A percentile compares a stretch with the other conserved stretches of the same genome.
phyloP scores from a whole-genome alignment of 2,329 filamentous ascomycete genomes.

The Pseudopithomyces maydicus region DNA sequence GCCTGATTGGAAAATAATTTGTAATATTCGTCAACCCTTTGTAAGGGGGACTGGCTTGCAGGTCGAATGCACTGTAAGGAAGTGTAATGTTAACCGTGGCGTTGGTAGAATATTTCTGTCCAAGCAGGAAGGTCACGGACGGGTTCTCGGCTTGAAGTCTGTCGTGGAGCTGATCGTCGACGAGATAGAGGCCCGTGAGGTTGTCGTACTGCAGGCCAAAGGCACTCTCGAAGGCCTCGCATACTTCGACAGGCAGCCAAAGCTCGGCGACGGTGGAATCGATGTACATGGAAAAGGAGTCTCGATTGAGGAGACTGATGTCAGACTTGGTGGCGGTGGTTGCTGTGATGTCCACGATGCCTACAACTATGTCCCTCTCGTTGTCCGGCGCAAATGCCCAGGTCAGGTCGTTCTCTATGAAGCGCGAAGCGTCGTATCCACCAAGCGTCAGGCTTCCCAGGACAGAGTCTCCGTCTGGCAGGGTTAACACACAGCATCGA shows the following conservation, averaged over 20 bases:
- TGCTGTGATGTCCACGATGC: constrained; percentile 51
- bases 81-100: constrained; percentile 51
- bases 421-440: constrained; percentile 69
- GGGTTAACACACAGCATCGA: constrained; percentile 8
- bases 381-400: constrained; percentile 64
- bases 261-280: constrained; percentile 57
- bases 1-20: constrained; percentile 70
- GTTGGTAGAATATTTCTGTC: constrained; percentile 38
- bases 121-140: constrained; percentile 52
- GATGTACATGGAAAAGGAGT: constrained; percentile 50
- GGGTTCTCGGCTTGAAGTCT: constrained; percentile 51
- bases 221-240: constrained; percentile 66
- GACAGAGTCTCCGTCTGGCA: constrained; percentile 38
- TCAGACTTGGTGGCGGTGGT: constrained; percentile 33
- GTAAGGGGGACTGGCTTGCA: constrained; percentile 54
- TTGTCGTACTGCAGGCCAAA: constrained; percentile 70
- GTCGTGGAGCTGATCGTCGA: constrained; percentile 62
- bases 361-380: constrained; percentile 65
- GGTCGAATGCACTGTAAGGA: constrained; percentile 57
- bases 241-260: constrained; percentile 58
- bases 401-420: constrained; percentile 63
- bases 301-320: constrained; percentile 42
- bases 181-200: constrained; percentile 67
- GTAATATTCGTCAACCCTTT: constrained; percentile 64
- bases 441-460: constrained; percentile 65